phyloP scores from a whole-genome alignment of 2,329 filamentous ascomycete species.

The Fusarium chuoi region DNA sequence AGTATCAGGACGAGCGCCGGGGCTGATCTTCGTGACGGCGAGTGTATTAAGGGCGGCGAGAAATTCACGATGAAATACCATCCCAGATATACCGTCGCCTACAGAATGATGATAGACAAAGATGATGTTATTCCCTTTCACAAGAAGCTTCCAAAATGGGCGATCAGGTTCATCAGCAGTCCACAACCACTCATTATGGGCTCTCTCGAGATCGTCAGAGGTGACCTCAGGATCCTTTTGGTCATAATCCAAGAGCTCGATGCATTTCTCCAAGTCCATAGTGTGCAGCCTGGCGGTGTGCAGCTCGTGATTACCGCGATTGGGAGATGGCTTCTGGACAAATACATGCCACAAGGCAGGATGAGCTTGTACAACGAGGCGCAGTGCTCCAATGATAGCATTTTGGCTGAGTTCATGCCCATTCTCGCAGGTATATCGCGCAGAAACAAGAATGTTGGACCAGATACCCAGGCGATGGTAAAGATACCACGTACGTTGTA shows the following conservation, averaged over 20 bases:
- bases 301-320: neutral
- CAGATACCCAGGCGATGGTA: slow-evolving; percentile 30
- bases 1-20: neutral
- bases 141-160: slow-evolving; percentile 30
- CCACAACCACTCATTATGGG: slow-evolving; percentile 33
- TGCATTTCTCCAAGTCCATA: slow-evolving; percentile 29
- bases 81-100: slow-evolving; percentile 23
- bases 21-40: fast-evolving
- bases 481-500: slow-evolving; percentile 34
- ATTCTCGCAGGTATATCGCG: neutral
- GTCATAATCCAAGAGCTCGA: slow-evolving; percentile 9
- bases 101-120: slow-evolving; percentile 36
- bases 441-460: slow-evolving; percentile 33
- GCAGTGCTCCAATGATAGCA: neutral
- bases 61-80: slow-evolving; percentile 24
- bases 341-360: neutral
- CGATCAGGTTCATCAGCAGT: slow-evolving; percentile 8
- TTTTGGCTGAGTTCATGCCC: neutral
- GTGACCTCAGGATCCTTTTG: neutral
- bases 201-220: slow-evolving; percentile 7
- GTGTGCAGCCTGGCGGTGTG: slow-evolving; percentile 11
- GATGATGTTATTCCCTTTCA: slow-evolving; percentile 14
- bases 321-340: neutral
- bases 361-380: neutral
- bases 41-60: slow-evolving; percentile 13